Base-by-base conservation (phyloP, 352 stramenopile species). In the Blastocystis sp. region DNA sequence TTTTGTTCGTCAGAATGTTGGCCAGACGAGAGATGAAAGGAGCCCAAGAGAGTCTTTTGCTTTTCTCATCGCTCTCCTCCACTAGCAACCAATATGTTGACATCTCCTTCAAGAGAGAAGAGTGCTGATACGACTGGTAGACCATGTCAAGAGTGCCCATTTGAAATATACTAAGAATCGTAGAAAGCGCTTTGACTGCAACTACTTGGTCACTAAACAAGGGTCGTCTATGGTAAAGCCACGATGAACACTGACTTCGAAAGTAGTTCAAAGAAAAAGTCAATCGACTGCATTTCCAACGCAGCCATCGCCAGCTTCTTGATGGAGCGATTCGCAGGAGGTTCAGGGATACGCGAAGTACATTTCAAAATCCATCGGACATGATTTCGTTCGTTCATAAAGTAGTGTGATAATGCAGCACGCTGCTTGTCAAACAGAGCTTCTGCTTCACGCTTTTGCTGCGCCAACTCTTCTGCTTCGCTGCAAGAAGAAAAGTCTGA, bases 21-120 rank as follows among this genome's bases (percentile, higher is more conserved):
- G 78, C 78, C 5, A 89, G 53, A 1, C 78, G 78, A n/a, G 78
- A 89, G 26, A 89, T 89, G 34, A 89, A 89, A n/a, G 78, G 78
- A n/a, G 78, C 78, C 78, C 78, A 89, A 39, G 39, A 53, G 43
- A 65, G 50, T n/a, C 24, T 30, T 18, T 76, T 79, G 26, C 55
- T 54, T 43, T 79, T 79, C 56, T 89, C 78, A 26, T 79, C 78
- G 55, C 66, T 79, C 63, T 89, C 78, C 78, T 89, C 55, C 24
- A 89, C 47, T 9, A 89, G 75, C 43, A 53, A 50, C 78, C 78
- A 89, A 16, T 76, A 62, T 1, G 43, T 76, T 5, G 63, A 79
- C 41, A 89, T 89, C 41, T 89, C 78, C 66, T 89, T 79, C 2
- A 89, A 54, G 13, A 89, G 41, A 50, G 43, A 34, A 9, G 76